A percentile compares a stretch with the other conserved stretches of the same genome.
Conservation (phyloP, 768 basidiomycete genomes). For the Leucosporidium yakuticum region DNA sequence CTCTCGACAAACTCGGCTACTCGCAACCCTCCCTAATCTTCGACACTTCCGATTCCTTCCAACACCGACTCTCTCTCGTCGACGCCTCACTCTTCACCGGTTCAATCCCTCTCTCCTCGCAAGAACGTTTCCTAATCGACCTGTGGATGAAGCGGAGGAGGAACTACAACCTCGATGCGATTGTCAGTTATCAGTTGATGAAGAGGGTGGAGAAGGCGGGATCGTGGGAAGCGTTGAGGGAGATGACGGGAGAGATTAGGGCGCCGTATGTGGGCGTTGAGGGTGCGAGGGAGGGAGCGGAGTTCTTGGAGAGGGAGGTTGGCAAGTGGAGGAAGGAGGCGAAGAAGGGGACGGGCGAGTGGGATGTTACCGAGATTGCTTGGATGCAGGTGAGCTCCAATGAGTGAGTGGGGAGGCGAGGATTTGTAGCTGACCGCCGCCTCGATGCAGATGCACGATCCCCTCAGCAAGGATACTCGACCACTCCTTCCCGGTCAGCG, state of each 20-base stretch:
- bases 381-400: conserved; percentile 10
- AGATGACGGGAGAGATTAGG: conserved; percentile 8
- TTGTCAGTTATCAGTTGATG: conserved; percentile 11
- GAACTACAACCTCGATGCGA: neutral
- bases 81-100: conserved; percentile 1
- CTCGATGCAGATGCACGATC: conserved; percentile 4
- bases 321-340: conserved; percentile 1
- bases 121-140: conserved; percentile 6
- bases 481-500: neutral
- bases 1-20: neutral
- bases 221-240: neutral
- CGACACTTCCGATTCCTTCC: conserved; percentile 6
- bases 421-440: no score
- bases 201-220: neutral
- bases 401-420: neutral
- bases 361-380: conserved; percentile 4
- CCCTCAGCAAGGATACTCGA: neutral
- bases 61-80: conserved; percentile 11
- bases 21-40: neutral
- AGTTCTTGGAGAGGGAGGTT: conserved; percentile 1
- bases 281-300: conserved; percentile 5
- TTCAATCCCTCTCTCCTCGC: neutral
- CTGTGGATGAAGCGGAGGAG: conserved; percentile 6
- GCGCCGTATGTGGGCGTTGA: conserved; percentile 7
- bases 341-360: conserved; percentile 5